Conservation (phyloP, 371 early-diverging fungal genomes). For the Dinochytrium kinnereticum region DNA sequence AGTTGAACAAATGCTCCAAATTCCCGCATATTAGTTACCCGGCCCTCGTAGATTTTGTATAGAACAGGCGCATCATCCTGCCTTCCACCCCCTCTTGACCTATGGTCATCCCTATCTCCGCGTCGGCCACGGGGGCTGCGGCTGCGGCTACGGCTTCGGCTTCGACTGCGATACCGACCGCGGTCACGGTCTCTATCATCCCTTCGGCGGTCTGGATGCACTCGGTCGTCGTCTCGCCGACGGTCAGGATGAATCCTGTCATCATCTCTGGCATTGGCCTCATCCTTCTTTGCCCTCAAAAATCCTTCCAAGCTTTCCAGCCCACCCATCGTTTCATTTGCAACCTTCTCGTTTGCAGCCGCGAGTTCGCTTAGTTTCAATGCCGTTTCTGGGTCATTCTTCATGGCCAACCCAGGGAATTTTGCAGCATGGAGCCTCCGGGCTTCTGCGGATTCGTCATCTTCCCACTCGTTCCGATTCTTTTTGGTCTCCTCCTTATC, state of each 20-base stretch:
- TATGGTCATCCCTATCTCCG: slow-evolving; percentile 9
- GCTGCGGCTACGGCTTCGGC: slow-evolving; percentile 20
- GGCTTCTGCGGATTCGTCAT: slow-evolving; percentile 30
- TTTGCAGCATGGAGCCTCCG: slow-evolving; percentile 20
- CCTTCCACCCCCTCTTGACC: not conserved
- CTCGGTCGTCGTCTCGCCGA: too few relatives aligned
- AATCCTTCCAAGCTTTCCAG: slow-evolving; percentile 39
- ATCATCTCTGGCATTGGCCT: slow-evolving; percentile 27
- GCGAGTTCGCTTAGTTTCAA: slow-evolving; percentile 18
- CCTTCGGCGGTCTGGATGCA: slow-evolving; percentile 11
- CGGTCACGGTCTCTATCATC: slow-evolving; percentile 25
- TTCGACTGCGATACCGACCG: slow-evolving; percentile 16
- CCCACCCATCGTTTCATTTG: slow-evolving; percentile 37
- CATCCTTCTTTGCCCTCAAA: slow-evolving; percentile 24
- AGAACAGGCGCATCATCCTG: slow-evolving; percentile 72
- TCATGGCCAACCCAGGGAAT: slow-evolving; percentile 87
- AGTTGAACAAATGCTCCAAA: slow-evolving; percentile 92
- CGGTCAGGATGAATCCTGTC: slow-evolving; percentile 14
- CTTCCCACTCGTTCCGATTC: slow-evolving; percentile 36
- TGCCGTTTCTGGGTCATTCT: slow-evolving; percentile 45
- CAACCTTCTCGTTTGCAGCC: slow-evolving; percentile 27
- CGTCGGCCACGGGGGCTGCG: slow-evolving; percentile 11
- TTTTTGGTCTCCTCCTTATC: not conserved
- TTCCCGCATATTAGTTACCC: slow-evolving; percentile 77
- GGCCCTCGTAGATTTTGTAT: slow-evolving; percentile 89